Conservation (phyloP, 257 asterid genomes). For the Buddleja alternifolia region DNA sequence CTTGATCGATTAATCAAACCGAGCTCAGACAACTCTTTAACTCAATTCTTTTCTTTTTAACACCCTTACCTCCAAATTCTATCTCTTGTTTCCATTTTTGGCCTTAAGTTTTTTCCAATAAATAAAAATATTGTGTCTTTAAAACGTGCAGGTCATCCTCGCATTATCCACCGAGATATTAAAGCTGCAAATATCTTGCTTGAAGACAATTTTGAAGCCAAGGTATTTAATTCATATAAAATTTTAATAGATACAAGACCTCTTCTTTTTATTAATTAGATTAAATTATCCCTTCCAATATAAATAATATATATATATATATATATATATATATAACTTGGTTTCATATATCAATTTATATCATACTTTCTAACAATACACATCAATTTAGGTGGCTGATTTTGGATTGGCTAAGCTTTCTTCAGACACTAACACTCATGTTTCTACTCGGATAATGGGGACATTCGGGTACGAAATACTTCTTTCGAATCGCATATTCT, state of each 20-base stretch:
- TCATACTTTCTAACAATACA: no score
- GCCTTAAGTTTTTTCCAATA: background rate
- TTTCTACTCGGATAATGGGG: conserved; percentile 95
- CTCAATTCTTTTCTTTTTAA: no score
- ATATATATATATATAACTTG: no score
- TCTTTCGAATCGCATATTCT: background rate
- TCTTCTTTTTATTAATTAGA: background rate
- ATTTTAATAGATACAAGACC: background rate
- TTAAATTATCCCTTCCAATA: no score
- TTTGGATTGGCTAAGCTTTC: conserved; percentile 92
- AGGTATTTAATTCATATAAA: conserved; percentile 41
- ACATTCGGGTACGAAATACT: conserved; percentile 69
- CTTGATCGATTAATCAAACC: no score
- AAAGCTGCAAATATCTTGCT: conserved; percentile 83
- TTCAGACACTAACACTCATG: conserved; percentile 72
- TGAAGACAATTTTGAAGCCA: conserved; percentile 68
- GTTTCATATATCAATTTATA: no score
- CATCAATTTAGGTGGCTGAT: conserved; percentile 75
- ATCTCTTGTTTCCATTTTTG: background rate
- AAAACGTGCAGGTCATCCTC: conserved; percentile 76
- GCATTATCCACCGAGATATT: conserved; percentile 87
- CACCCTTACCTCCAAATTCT: no score
- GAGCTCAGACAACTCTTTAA: no score
- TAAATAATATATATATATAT: no score
- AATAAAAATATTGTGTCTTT: background rate